Evolutionary conservation across 768 basidiomycete species (phyloP).

Genomic region (Russula ochroleuca): DNA sequence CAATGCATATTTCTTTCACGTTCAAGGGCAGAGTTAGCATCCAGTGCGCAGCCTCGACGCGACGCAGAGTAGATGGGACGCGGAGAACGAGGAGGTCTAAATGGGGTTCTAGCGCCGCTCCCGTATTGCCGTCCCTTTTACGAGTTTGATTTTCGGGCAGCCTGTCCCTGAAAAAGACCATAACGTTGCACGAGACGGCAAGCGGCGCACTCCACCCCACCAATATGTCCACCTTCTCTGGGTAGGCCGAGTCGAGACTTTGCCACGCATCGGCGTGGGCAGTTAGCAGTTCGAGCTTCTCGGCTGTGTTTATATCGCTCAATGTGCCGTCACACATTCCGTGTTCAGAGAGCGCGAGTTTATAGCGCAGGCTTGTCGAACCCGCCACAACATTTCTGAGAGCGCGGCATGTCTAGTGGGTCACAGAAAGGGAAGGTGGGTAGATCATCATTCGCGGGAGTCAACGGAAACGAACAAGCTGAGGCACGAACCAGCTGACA

Average conservation of each 20-base stretch:
- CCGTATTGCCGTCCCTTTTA: neutral
- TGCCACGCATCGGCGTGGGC: slow-evolving; percentile 7
- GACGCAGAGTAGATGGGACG: slow-evolving; percentile 6
- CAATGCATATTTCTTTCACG: neutral
- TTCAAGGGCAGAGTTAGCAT: neutral
- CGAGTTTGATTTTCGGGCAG: neutral
- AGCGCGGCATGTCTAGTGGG: slow-evolving; percentile 10
- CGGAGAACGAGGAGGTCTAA: slow-evolving; percentile 12
- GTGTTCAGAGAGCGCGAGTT: slow-evolving; percentile 11
- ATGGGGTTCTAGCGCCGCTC: neutral
- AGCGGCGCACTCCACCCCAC: slow-evolving; percentile 12
- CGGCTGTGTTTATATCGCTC: neutral
- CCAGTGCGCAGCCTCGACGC: slow-evolving; percentile 13
- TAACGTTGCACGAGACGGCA: slow-evolving; percentile 10
- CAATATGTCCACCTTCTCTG: neutral
- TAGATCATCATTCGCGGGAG: neutral
- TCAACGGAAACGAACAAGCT: neutral
- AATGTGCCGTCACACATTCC: slow-evolving; percentile 15
- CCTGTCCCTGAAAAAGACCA: slow-evolving; percentile 9
- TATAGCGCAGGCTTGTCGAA: slow-evolving; percentile 16
- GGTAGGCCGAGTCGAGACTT: neutral
- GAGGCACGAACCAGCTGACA: slow-evolving; percentile 13
- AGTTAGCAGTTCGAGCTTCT: slow-evolving; percentile 9
- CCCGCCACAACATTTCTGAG: slow-evolving; percentile 3
- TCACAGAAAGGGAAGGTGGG: neutral